A percentile compares a stretch with the other conserved stretches of the same genome.
Conservation (phyloP, 2,329 filamentous ascomycete genomes). For the Ophiostoma sp. region DNA sequence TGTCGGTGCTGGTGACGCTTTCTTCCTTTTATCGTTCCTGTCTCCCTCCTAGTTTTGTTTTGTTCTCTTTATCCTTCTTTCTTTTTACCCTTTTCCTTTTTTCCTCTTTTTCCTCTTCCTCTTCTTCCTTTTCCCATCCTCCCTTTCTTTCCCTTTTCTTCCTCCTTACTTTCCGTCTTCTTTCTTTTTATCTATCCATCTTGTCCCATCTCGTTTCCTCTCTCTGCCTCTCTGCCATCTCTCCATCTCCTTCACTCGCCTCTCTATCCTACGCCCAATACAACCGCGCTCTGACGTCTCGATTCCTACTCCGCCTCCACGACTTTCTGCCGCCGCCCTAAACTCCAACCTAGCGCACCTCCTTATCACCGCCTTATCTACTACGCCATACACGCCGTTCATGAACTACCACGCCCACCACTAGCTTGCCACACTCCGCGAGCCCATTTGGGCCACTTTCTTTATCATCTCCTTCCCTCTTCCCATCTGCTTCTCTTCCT, state of each 20-base stretch:
- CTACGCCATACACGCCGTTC: conserved; percentile 18
- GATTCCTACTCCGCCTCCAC: neutral
- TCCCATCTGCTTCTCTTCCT: conserved; percentile 5
- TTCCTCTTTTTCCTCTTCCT: neutral
- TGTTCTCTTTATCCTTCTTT: conserved; percentile 2
- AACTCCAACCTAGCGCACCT: conserved; percentile 12
- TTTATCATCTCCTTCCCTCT: conserved; percentile 1
- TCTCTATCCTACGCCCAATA: neutral
- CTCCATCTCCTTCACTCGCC: conserved; percentile 6
- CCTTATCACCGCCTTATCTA: conserved; percentile 26
- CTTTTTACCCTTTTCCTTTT: neutral
- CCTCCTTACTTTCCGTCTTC: neutral
- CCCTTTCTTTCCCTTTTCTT: neutral
- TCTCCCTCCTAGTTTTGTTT: neutral
- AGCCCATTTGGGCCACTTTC: conserved; percentile 24
- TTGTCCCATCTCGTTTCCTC: neutral
- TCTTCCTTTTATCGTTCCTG: conserved; percentile 12
- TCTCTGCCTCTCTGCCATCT: neutral
- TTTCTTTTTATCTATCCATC: neutral
- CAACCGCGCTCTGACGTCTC: conserved; percentile 1
- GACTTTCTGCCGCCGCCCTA: conserved; percentile 6
- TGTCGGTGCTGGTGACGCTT: conserved; percentile 18
- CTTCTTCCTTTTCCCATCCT: neutral
- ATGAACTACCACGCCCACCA: conserved; percentile 22
- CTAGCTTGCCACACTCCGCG: conserved; percentile 20